Evolutionary conservation across 2,329 filamentous ascomycete genomes (phyloP), one percentile per base, ranked within the genome.

Genomic region (Penicillium sp.): DNA sequence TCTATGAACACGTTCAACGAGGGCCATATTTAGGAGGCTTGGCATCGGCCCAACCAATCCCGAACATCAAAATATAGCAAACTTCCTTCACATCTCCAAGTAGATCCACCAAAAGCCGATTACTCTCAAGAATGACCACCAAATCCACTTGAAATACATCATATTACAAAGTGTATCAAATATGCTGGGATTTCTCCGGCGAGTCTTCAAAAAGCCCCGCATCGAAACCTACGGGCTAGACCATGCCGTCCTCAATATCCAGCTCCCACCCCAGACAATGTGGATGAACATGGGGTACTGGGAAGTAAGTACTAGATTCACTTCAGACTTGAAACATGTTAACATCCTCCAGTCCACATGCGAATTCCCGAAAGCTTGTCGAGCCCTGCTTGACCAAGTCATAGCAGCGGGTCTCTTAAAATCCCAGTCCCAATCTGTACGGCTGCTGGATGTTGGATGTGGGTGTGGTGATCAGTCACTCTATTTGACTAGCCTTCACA

Each of bases 221-320:
- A 33, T 61, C 21, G 54, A 62, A n/a, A 46, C 73, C 14, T 85
- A 85, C 60, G 78, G 79, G 1, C 71, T 85, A 7, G 80, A 82
- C 19, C 84, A 86, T 74, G 84, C 82, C 60, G 78, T 82, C 58
- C 77, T 86, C 49, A 84, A 86, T 62, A 60, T 83, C 22, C 70
- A 75, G 19, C 66, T 81, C 1, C 78, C 79, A 1, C 72, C 78
- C 2, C 64, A 68, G 5, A 77, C 76, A n/a, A 83, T 85, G 82
- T 87, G 84, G 83, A 86, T 86, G 82, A 86, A 86, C 55, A 79
- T 86, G 72, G 84, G 84, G 0, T 86, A 82, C 58, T 87, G 84
- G 84, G 80, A 78, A 66, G 80, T 74, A 55, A 47, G 62, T 60
- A 1, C 2, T 24, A 11, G n/a, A 46, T 6, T 24, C n/a, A 39